These are phyloP conservation scores for Teunomyces atbi DNA, from an alignment of 805 yeast species.

Conservation along the genomic window DNA sequence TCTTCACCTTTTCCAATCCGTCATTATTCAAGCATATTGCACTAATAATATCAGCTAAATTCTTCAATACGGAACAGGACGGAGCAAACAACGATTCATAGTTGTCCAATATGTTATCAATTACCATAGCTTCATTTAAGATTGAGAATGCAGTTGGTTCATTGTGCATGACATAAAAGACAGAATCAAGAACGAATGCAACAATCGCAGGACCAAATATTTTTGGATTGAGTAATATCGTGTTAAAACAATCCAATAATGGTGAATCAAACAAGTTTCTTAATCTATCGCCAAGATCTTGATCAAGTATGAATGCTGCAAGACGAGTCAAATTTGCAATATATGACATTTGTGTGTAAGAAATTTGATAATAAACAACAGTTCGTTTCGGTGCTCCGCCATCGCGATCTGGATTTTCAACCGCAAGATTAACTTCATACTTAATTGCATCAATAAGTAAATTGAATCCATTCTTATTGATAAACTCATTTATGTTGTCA, in stretches of 20 bases:
- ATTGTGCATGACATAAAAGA: conserved; percentile 73
- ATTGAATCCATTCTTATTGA: conserved; percentile 63
- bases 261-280: conserved; percentile 86
- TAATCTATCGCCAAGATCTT: conserved; percentile 81
- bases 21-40: conserved; percentile 77
- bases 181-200: conserved; percentile 58
- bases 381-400: conserved; percentile 53
- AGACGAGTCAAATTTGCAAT: conserved; percentile 56
- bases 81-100: conserved; percentile 57
- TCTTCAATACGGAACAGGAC: conserved; percentile 53
- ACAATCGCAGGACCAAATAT: conserved; percentile 68
- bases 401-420: conserved; percentile 56
- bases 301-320: conserved; percentile 58
- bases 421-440: conserved; percentile 62
- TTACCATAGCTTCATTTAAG: conserved; percentile 71
- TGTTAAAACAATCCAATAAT: conserved; percentile 58
- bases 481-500: conserved; percentile 61
- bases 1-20: conserved; percentile 61
- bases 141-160: conserved; percentile 89
- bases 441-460: conserved; percentile 58
- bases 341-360: conserved; percentile 57
- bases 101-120: conserved; percentile 60
- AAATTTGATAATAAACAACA: conserved; percentile 49
- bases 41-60: conserved; percentile 73
- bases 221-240: conserved; percentile 52